Evolutionary conservation across 1,284 basidiomycete genomes (phyloP).

Genomic region (Irpex sp.): DNA sequence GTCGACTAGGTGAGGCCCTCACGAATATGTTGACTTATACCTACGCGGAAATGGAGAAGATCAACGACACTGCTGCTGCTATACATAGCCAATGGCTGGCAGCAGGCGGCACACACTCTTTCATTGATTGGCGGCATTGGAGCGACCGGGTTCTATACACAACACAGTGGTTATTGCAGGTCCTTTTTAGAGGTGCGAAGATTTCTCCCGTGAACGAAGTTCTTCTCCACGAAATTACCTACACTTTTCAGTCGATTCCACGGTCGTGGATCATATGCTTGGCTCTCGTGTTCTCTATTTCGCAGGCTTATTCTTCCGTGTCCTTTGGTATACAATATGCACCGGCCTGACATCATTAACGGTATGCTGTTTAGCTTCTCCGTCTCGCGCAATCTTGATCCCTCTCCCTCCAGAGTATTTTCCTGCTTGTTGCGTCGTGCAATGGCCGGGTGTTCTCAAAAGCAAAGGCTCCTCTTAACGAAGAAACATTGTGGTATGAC

Average conservation of each 20-base stretch:
- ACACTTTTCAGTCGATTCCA: background rate
- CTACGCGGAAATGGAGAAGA: conserved; percentile 38
- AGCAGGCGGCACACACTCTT: background rate
- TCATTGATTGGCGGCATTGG: conserved; percentile 4
- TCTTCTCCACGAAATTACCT: background rate
- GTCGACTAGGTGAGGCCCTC: conserved; percentile 32
- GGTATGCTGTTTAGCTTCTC: conserved; percentile 15
- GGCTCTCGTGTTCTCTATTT: conserved; percentile 16
- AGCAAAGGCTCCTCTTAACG: background rate
- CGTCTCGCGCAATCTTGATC: background rate
- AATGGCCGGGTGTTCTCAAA: background rate
- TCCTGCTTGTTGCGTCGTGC: conserved; percentile 6
- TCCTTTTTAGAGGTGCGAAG: conserved; percentile 19
- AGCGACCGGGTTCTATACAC: conserved; percentile 16
- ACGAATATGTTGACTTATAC: conserved; percentile 34
- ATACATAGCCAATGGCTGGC: conserved; percentile 27
- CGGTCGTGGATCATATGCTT: background rate
- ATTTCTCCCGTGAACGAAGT: background rate
- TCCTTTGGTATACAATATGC: conserved; percentile 15
- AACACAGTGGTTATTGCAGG: conserved; percentile 14
- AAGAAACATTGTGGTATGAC: background rate
- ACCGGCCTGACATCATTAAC: conserved; percentile 19
- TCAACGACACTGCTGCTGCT: conserved; percentile 41
- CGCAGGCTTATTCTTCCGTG: conserved; percentile 4
- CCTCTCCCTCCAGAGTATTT: background rate